Percentiles rank a stretch among this genome's conserved stretches.
These are phyloP conservation scores for carrot (Daucus carota) DNA, from an alignment of 129 eudicot genomes.

Conservation along the genomic window DNA sequence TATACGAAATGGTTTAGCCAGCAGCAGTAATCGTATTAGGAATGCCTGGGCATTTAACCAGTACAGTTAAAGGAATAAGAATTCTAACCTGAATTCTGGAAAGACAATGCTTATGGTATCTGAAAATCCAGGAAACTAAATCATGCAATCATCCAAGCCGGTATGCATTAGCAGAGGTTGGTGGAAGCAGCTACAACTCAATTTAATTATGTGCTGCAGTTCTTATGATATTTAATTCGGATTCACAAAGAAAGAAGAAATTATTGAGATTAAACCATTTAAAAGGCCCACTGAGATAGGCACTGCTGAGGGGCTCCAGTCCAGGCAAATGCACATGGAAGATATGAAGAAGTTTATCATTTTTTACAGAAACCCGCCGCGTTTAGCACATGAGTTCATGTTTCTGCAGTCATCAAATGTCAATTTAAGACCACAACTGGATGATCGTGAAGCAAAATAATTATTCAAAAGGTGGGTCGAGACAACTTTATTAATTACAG, in stretches of 20 bases:
- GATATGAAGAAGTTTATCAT: not conserved
- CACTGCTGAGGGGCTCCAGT: constrained; percentile 5
- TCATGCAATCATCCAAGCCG: not conserved
- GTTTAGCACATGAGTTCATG: not conserved
- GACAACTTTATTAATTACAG: not conserved
- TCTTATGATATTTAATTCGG: not conserved
- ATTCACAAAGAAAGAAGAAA: not conserved
- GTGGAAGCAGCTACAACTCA: not conserved
- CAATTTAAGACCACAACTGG: not conserved
- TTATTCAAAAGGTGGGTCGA: not conserved
- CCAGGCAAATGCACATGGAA: constrained; percentile 5
- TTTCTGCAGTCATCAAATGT: not conserved
- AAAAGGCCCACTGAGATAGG: not conserved
- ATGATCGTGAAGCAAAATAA: not conserved
- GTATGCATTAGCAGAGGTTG: not conserved
- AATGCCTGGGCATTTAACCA: no score
- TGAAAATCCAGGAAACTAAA: not conserved
- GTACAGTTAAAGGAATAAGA: no score
- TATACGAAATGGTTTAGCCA: no score
- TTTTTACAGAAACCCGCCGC: not conserved
- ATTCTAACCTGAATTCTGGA: no score
- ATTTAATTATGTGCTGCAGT: not conserved
- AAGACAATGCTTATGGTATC: not conserved
- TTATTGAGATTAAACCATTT: not conserved
- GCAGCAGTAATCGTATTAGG: no score